Base-by-base conservation (phyloP, 2,329 filamentous ascomycete species). In the Trichoderma endophyticum region DNA sequence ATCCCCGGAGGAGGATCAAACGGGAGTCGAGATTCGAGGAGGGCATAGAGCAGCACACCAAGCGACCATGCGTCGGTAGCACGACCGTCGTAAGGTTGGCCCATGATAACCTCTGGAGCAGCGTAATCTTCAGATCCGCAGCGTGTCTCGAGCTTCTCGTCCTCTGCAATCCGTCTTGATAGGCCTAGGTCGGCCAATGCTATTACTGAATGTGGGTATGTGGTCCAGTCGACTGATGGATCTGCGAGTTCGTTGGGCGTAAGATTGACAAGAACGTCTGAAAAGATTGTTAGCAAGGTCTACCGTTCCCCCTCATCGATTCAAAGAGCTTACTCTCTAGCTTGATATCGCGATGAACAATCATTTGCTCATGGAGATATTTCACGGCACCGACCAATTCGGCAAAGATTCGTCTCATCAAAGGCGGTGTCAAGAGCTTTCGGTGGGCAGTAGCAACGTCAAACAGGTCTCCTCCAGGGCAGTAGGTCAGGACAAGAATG, bases 101-200 rank as follows among this genome's bases (percentile, higher is more conserved):
- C 95, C 86, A 99, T 93, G 69, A 99, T 91, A 60, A 99, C 94
- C 80, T 99, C 96, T 0, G 96, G 96, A 0, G 96, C 95, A 2
- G 95, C 95, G 79, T 99, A 99, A 82, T 99, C 96, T 82, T 98
- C 96, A 54, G 93, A 97, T 36, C 96, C 96, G 80, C 96, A 99
- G 11, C 96, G 90, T 2, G 95, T 98, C 73, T 93, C 93, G n/a
- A 99, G 87, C 73, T 95, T 91, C 75, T 97, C 94, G 67, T 94
- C 93, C 74, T 94, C 91, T 18, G 93, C 89, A 51, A 98, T 93
- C 43, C 92, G 91, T 70, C 95, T 89, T 3, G 94, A 97, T 14
- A 99, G 89, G 15, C 96, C 96, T 14, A 99, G 86, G 80, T 99
- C 96, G 18, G 95, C 97, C 56, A 99, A 87, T 2, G 94, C 98